A percentile compares a stretch with the other conserved stretches of the same genome.
phyloP scores from a whole-genome alignment of 2,329 filamentous ascomycete genomes.

The Colletotrichum chlorophyti region DNA sequence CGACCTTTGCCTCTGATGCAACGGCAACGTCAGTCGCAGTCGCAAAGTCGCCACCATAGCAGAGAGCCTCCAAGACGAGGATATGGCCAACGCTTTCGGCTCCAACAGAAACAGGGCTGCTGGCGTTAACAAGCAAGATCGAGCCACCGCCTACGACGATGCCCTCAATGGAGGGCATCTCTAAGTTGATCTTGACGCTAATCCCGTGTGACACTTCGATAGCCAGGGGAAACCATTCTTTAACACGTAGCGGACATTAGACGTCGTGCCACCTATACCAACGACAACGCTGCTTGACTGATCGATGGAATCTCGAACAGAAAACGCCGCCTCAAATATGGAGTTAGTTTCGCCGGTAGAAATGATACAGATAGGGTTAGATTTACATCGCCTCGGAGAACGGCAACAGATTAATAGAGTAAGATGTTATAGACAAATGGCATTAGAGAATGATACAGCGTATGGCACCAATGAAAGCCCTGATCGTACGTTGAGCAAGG shows the following conservation, averaged over 20 bases:
- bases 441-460: conserved; percentile 44
- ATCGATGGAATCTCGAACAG: conserved; percentile 6
- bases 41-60: conserved; percentile 31
- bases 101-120: conserved; percentile 28
- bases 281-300: conserved; percentile 29
- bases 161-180: conserved; percentile 35
- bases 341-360: conserved; percentile 35
- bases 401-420: conserved; percentile 47
- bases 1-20: conserved; percentile 4
- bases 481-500: conserved; percentile 53
- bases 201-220: conserved; percentile 31
- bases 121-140: conserved; percentile 7
- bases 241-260: conserved; percentile 32
- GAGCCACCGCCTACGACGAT: conserved; percentile 33
- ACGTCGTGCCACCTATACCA: conserved; percentile 34
- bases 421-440: conserved; percentile 55
- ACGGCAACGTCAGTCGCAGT: conserved; percentile 35
- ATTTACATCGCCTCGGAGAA: conserved; percentile 32
- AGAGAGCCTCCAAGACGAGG: conserved; percentile 29
- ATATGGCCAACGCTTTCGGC: conserved; percentile 36
- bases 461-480: conserved; percentile 52
- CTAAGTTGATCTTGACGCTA: conserved; percentile 33
- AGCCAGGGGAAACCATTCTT: conserved; percentile 33
- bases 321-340: conserved; percentile 33
- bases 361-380: conserved; percentile 32